Base-by-base conservation (phyloP, 495 filamentous ascomycete species). In the Recurvomyces mirabilis region DNA sequence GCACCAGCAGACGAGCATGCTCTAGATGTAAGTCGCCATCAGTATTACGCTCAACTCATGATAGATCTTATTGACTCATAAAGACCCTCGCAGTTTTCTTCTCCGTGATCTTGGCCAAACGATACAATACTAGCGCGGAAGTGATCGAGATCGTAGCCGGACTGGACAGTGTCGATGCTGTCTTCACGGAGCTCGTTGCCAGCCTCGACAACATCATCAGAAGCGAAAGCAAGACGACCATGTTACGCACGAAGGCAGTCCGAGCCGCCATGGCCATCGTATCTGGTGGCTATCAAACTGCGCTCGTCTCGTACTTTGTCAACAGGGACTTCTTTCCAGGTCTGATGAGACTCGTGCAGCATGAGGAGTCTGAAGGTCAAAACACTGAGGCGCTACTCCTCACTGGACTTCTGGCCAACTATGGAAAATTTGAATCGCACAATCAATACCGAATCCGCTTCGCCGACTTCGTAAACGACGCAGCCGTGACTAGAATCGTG, bases 381-480 rank as follows among this genome's bases (percentile, higher is more conserved):
- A 74, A 73, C 35, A 69, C 84, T 20, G 75, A 83, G 42, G 82
- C 89, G 1, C 88, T 95, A 46, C 73, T 81, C 22, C 71, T 95
- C 29, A 66, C 94, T 4, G 93, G 89, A 6, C 66, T 94, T n/a
- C 66, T 98, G 42, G 86, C 83, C 52, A 98, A 98, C 64, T 96
- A 95, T 72, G 95, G 95, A 72, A 98, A 95, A 63, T 98, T 96
- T 55, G 91, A 98, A 65, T 86, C 93, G 45, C 91, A 94, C 63
- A 98, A 98, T 52, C 91, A 91, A 5, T 98, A 98, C 56, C 82
- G 89, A 56, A 66, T 93, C 47, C 82, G 89, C 32, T 74, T 98
- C n/a, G 87, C 93, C 58, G 91, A 98, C 60, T 96, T 96, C 65
- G 88, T 95, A 50, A 94, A 98, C 53, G 89, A 96, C 57, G 66